Evolutionary conservation across 2,329 filamentous ascomycete species (phyloP).

Genomic region (Scorias spongiosa): DNA sequence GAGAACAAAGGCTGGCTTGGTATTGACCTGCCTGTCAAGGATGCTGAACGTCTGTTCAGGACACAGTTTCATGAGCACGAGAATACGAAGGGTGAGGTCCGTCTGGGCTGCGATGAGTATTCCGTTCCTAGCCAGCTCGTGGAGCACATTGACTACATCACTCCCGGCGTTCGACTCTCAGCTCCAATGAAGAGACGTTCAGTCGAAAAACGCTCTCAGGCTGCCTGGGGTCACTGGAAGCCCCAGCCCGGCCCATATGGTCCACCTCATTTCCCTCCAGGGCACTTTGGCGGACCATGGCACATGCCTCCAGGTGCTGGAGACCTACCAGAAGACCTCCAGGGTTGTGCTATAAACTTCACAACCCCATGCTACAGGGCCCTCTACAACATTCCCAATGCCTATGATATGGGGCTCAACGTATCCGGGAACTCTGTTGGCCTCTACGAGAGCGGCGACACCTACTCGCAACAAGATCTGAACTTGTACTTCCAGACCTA

Average conservation of each 20-base stretch:
- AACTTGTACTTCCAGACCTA: constrained; percentile 2
- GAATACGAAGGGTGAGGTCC: constrained; percentile 17
- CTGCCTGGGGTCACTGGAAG: background rate
- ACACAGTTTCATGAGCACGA: constrained; percentile 27
- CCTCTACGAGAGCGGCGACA: constrained; percentile 7
- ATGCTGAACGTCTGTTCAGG: constrained; percentile 24
- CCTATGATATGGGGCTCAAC: constrained; percentile 1
- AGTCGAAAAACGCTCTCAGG: background rate
- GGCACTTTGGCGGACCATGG: constrained; percentile 1
- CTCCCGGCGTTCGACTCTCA: constrained; percentile 36
- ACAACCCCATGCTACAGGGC: constrained; percentile 27
- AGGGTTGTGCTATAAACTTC: constrained; percentile 13
- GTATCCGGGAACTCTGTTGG: constrained; percentile 6
- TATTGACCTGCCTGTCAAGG: constrained; percentile 21
- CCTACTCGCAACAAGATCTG: constrained; percentile 7
- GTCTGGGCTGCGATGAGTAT: constrained; percentile 27
- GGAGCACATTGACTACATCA: constrained; percentile 40
- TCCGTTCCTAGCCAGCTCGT: constrained; percentile 24
- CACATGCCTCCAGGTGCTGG: background rate
- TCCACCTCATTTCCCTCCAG: constrained; percentile 2
- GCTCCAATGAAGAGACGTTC: constrained; percentile 8
- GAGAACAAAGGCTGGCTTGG: constrained; percentile 23
- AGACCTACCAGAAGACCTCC: constrained; percentile 6
- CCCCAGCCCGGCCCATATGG: background rate
- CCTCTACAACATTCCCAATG: constrained; percentile 27